phyloP scores from a whole-genome alignment of 768 basidiomycete species.

The Leccinellum rugosiceps region DNA sequence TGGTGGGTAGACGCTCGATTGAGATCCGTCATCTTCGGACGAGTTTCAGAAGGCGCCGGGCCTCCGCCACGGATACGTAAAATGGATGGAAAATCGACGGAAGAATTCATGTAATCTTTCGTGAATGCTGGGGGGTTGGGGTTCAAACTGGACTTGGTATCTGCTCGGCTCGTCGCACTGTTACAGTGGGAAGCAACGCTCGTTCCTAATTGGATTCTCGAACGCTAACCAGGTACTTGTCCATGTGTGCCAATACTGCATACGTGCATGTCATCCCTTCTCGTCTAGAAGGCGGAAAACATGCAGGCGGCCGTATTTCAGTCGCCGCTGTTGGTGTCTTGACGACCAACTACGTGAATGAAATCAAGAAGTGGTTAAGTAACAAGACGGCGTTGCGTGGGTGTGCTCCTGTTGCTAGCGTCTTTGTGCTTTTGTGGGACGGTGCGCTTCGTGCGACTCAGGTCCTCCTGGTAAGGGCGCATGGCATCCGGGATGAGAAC shows the following conservation, averaged over 20 bases:
- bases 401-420: neutral
- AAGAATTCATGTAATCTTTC: neutral
- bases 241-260: neutral
- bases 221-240: neutral
- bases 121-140: neutral
- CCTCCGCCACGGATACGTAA: neutral
- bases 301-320: neutral
- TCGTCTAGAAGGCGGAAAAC: neutral
- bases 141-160: neutral
- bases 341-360: neutral
- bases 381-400: neutral
- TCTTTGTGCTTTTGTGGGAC: neutral
- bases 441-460: neutral
- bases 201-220: neutral
- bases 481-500: neutral
- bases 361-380: slow-evolving; percentile 4
- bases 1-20: neutral
- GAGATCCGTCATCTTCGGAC: neutral
- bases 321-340: slow-evolving; percentile 1
- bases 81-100: neutral
- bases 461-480: neutral
- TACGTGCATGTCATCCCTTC: neutral
- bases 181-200: neutral
- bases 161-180: neutral
- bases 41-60: neutral